Base-by-base conservation (phyloP, 2,329 filamentous ascomycete species). In the Dendrostoma leiphaemia region DNA sequence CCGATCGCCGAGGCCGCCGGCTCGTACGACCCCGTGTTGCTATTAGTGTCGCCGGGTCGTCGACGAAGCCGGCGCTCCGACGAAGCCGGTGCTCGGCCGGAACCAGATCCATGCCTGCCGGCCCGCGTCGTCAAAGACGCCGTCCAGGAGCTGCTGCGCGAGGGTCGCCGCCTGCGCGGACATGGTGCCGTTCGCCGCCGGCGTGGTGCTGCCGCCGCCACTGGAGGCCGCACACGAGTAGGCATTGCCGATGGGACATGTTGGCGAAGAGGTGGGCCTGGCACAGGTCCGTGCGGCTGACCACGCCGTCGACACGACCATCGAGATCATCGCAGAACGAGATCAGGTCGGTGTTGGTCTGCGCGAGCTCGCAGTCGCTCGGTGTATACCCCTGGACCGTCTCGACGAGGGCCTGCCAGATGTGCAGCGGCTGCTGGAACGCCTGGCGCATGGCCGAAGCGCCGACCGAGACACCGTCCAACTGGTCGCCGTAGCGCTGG, bases 301-400 rank as follows among this genome's bases (percentile, higher is more conserved):
- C 67, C 45, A 78, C 74, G 23, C 65, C 67, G 53, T 78, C 75
- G 3, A 62, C 59, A 2, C 76, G 56, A 1, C 74, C 73, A 57
- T 77, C 75, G 35, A 72, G 68, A 0, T 59, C 54, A 61, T 78
- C 75, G 51, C 75, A 78, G 60, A 77, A 74, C 1, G 69, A 67
- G 43, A 84, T 81, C 3, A 80, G 83, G 35, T 71, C 68, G 61
- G 82, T 83, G n/a, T 78, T 70, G 44, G 83, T 81, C 40, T 60
- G 64, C 35, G 75, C 41, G 1, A 76, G 71, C 49, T 77, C 75
- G 4, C 61, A 65, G 0, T 59, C 51, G 1, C 67, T 51, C 1
- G 72, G 64, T 21, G 76, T 75, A 35, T 78, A 67, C 57, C 71
- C 68, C 3, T 71, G 61, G 0, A 70, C 63, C 4, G 70, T 71